Base-by-base conservation (phyloP, 2,329 filamentous ascomycete species). In the Colletotrichum gigasporum region DNA sequence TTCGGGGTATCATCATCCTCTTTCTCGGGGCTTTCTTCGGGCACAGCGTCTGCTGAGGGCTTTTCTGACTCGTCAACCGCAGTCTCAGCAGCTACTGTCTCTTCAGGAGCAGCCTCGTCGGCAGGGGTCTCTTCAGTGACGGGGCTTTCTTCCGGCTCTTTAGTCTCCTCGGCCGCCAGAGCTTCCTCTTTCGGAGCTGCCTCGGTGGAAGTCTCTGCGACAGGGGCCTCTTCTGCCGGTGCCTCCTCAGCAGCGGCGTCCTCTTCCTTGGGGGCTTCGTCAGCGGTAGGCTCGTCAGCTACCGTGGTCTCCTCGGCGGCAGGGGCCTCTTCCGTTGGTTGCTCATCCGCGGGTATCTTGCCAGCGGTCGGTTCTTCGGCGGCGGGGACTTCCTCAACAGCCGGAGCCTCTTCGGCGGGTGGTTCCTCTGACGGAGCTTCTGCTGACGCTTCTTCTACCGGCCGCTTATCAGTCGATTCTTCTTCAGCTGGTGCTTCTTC, bases 1-100 rank as follows among this genome's bases (percentile, higher is more conserved):
- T 48, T 57, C 11, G 26, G 51, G 16, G 45, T 50, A 48, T 45
- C 45, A 30, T 42, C 41, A 5, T 52, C 39, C 30, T 68, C 68
- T 44, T 70, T 66, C 28, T 65, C 68, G 3, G n/a, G 32, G 37
- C 35, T 37, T 14, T 14, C 14, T 16, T 34, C 34, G 20, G 26
- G 10, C 14, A 8, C 30, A 10, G 30, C 35, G 3, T 41, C 35
- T 39, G n/a, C 35, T 39, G 35, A 39, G 18, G 35, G 35, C n/a
- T 39, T 39, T 16, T 39, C 35, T 37, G n/a, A n/a, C 8, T 14
- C 53, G 2, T 26, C 26, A n/a, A 6, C 11, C 22, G 16, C n/a
- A 2, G 24, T 12, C 14, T 54, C 24, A 11, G 14, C 51, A 5
- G 12, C 37, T 7, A 42, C 37, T 16, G 26, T 20, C 24, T 34